Evolutionary conservation across 1,284 basidiomycete genomes (phyloP).

Genomic region (Cystobasidiaceae sp.): DNA sequence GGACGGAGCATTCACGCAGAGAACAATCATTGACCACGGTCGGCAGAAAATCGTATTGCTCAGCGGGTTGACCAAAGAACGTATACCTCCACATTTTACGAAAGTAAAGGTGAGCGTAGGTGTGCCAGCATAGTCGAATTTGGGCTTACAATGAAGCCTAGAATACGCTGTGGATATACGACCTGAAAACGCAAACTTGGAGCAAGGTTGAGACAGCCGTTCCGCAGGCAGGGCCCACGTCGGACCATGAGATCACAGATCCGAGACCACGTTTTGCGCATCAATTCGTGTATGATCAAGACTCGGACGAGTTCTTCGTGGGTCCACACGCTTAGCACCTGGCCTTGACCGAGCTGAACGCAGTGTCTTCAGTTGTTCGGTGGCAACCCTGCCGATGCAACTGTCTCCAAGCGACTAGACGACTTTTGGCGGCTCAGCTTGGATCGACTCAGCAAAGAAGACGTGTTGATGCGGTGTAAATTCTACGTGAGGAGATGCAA

Average conservation of each 20-base stretch:
- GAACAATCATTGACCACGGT: conserved; percentile 42
- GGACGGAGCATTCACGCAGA: conserved; percentile 45
- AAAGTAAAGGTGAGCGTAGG: conserved; percentile 18
- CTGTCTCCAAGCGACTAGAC: conserved; percentile 38
- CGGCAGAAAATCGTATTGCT: conserved; percentile 44
- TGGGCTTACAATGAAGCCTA: background rate
- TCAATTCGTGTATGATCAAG: conserved; percentile 46
- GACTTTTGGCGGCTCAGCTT: conserved; percentile 46
- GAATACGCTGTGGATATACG: conserved; percentile 33
- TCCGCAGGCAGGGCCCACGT: background rate
- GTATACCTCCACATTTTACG: conserved; percentile 14
- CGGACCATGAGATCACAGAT: background rate
- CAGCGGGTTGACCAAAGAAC: conserved; percentile 40
- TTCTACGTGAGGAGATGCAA: conserved; percentile 43
- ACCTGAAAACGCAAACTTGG: conserved; percentile 26
- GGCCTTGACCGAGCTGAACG: background rate
- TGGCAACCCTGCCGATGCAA: conserved; percentile 42
- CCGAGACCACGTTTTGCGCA: conserved; percentile 35
- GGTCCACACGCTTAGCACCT: background rate
- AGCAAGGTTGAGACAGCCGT: conserved; percentile 31
- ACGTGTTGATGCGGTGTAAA: conserved; percentile 44
- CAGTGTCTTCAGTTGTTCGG: conserved; percentile 41
- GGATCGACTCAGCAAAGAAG: conserved; percentile 42
- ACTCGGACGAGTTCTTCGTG: conserved; percentile 42
- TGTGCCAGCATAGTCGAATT: background rate